phyloP scores from a whole-genome alignment of 768 basidiomycete species.

The Serendipita indica region DNA sequence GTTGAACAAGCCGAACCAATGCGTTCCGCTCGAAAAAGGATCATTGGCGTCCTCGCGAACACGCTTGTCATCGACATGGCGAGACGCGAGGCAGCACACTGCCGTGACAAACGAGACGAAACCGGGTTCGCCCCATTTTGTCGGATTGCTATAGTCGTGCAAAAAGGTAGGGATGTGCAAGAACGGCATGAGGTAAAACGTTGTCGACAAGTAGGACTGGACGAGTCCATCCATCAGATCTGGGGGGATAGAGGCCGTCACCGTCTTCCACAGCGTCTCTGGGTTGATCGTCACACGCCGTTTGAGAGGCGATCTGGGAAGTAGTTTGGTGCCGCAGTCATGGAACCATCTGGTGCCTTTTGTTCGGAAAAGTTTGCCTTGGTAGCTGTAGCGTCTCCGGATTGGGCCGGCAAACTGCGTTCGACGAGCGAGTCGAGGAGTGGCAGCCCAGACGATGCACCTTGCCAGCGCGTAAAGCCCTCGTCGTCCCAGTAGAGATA shows the following conservation, averaged over 20 bases:
- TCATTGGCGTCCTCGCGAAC: slow-evolving; percentile 71
- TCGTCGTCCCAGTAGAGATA: slow-evolving; percentile 82
- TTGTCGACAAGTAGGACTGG: slow-evolving; percentile 76
- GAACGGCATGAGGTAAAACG: slow-evolving; percentile 87
- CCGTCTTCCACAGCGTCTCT: slow-evolving; percentile 71
- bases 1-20: slow-evolving; percentile 82
- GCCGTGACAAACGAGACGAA: slow-evolving; percentile 92
- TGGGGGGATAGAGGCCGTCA: slow-evolving; percentile 73
- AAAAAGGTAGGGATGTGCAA: slow-evolving; percentile 77
- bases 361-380: too few species aligned
- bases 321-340: slow-evolving; percentile 22
- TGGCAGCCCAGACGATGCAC: slow-evolving; percentile 84
- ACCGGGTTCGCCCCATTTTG: slow-evolving; percentile 91
- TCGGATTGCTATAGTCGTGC: slow-evolving; percentile 84
- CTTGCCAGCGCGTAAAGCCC: slow-evolving; percentile 79
- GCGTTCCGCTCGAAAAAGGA: slow-evolving; percentile 75
- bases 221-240: slow-evolving; percentile 89
- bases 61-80: slow-evolving; percentile 85
- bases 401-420: slow-evolving; percentile 31
- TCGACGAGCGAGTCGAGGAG: slow-evolving; percentile 74
- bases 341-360: too few species aligned
- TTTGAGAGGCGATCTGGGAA: slow-evolving; percentile 67
- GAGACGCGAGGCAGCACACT: slow-evolving; percentile 77
- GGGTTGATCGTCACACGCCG: slow-evolving; percentile 66
- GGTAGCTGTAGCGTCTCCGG: too few species aligned